Base-by-base conservation (phyloP, 1,284 basidiomycete species). In the Trichosporon coremiiforme region DNA sequence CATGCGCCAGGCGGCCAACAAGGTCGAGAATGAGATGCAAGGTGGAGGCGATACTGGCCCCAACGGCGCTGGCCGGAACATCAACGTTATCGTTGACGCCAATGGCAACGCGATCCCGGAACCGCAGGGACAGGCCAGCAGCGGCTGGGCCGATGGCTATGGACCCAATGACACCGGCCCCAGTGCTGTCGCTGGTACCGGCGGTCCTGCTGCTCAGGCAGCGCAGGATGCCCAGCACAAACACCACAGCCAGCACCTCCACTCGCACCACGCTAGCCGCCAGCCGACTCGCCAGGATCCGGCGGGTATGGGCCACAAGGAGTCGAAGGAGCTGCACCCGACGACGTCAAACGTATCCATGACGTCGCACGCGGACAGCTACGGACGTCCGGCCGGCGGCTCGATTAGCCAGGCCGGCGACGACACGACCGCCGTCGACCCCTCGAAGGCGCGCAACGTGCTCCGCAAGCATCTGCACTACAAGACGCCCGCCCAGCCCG, bases 401-500 rank as follows among this genome's bases (percentile, higher is more conserved):
- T 62, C 57, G 17, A 62, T 62, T 31, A 31, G 22, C 17, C 57
- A 62, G 31, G 57, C 57, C 2, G 57, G 57, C 17, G 57, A 62
- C 57, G 57, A 62, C 57, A 82, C 10, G 84, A 86, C 55, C 82
- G 85, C 45, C 87, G 89, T 67, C 9, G 80, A 4, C 82, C 84
- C 87, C 1, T 85, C 86, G 1, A 81, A 83, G 17, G 87, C 87
- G 29, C 86, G 87, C 36, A 81, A 86, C 31, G 83, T 85, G 2
- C 77, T 89, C 60, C 85, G 88, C 68, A 89, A 87, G 76, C 88
- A 90, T 75, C 78, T 89, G 7, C 82, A 82, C 13, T 85, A 86
- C 36, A 89, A 88, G 74, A 79, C 86, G 8, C 85, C 86, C n/a
- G 36, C 70, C n/a, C 70, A 68, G 15, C 73, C 79, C 41, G 83